Evolutionary conservation across 768 basidiomycete species (phyloP).

Genomic region (Lactarius deliciosus): DNA sequence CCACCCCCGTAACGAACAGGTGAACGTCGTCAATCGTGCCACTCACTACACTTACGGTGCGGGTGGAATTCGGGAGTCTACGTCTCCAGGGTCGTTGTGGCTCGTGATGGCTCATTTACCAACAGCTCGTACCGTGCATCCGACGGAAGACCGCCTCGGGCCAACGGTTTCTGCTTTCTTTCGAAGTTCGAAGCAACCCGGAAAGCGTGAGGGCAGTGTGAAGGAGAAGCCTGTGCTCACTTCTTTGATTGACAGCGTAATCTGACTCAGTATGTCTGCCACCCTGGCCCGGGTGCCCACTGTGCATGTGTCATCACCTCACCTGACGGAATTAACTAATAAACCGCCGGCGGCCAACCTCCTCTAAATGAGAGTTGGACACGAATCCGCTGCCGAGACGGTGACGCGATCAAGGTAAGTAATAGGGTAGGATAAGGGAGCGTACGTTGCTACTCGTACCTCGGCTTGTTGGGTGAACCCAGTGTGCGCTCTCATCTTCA

Average conservation of each 20-base stretch:
- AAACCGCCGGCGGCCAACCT: background rate
- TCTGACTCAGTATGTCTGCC: background rate
- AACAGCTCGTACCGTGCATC: background rate
- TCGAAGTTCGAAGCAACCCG: background rate
- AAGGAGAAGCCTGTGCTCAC: background rate
- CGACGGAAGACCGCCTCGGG: background rate
- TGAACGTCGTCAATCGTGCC: background rate
- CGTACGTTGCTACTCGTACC: background rate
- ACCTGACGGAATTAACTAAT: background rate
- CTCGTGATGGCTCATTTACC: background rate
- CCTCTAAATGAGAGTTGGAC: background rate
- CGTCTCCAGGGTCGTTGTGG: background rate
- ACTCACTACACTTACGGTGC: background rate
- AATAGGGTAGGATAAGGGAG: background rate
- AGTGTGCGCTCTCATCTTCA: background rate
- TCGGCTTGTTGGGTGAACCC: background rate
- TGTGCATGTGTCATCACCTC: background rate
- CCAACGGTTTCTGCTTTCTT: background rate
- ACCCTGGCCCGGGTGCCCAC: background rate
- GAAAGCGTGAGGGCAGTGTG: background rate
- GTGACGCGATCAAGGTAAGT: conserved; percentile 1
- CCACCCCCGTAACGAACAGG: background rate
- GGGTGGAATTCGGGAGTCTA: background rate
- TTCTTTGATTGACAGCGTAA: background rate
- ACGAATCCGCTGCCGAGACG: background rate